These are phyloP conservation scores for Saccharomyces uvarum DNA, from an alignment of 1,139 yeast species.

Conservation along the genomic window DNA sequence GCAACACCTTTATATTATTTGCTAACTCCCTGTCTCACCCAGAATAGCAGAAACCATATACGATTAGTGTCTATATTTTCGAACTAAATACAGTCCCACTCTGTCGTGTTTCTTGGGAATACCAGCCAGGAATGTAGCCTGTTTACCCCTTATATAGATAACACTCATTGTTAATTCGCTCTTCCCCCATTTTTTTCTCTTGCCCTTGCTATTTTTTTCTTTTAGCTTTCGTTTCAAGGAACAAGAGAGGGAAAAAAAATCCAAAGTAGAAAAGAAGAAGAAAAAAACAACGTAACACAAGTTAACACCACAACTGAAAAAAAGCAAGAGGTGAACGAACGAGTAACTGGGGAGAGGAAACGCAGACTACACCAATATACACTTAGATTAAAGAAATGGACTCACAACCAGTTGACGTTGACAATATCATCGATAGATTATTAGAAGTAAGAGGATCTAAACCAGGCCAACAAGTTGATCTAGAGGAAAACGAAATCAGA, in stretches of 20 bases:
- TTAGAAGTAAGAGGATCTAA: conserved; percentile 96
- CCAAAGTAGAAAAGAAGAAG: conserved; percentile 3
- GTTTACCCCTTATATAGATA: conserved; percentile 1
- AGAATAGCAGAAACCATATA: too few relatives aligned
- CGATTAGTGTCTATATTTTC: not conserved
- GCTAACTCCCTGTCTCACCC: too few relatives aligned
- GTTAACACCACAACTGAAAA: conserved; percentile 3
- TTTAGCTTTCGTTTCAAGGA: not conserved
- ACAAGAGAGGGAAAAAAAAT: conserved; percentile 3
- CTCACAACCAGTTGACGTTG: conserved; percentile 86
- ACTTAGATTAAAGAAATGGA: conserved; percentile 23
- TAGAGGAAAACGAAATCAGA: conserved; percentile 89
- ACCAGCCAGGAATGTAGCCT: not conserved
- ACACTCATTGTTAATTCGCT: not conserved
- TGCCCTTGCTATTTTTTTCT: not conserved
- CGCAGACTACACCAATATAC: not conserved
- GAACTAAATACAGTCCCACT: not conserved
- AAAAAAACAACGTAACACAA: conserved; percentile 3
- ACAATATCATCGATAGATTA: conserved; percentile 92
- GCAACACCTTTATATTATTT: too few relatives aligned
- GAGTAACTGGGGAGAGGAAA: conserved; percentile 2
- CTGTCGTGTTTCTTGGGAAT: not conserved
- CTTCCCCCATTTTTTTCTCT: conserved; percentile 2
- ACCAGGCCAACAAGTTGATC: conserved; percentile 94
- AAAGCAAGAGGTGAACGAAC: conserved; percentile 2